phyloP scores from a whole-genome alignment of 2,329 filamentous ascomycete genomes.

The Dothiorella sarmentorum region DNA sequence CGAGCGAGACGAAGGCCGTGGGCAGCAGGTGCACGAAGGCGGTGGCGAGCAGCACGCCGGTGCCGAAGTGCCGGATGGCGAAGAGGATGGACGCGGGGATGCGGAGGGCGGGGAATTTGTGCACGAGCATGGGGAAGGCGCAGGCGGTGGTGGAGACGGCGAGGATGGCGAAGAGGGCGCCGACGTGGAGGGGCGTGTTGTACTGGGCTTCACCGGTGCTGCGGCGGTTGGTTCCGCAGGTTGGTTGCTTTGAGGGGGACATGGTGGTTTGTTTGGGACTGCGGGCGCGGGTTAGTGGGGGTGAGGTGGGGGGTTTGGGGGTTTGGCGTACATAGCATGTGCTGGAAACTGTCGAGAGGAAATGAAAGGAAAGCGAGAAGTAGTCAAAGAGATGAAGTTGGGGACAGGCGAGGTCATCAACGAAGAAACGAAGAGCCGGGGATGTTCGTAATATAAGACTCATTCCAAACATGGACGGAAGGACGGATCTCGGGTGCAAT shows the following conservation, averaged over 20 bases:
- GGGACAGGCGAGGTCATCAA: too few species aligned
- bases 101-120: constrained; percentile 57
- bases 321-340: too few species aligned
- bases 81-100: constrained; percentile 52
- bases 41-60: constrained; percentile 39
- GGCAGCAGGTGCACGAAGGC: constrained; percentile 40
- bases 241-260: not conserved
- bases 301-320: too few species aligned
- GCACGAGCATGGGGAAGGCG: constrained; percentile 59
- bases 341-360: too few species aligned
- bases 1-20: constrained; percentile 38
- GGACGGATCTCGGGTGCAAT: not conserved
- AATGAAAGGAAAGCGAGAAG: too few species aligned
- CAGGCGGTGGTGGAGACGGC: constrained; percentile 46
- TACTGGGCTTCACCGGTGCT: constrained; percentile 22
- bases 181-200: constrained; percentile 30
- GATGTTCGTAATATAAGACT: not conserved
- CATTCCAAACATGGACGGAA: not conserved
- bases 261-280: not conserved
- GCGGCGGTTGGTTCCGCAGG: not conserved
- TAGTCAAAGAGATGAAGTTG: too few species aligned
- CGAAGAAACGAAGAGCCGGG: not conserved
- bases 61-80: constrained; percentile 38
- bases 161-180: constrained; percentile 34
- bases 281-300: not conserved